Base-by-base conservation (phyloP, 139 green algal genomes). In the Limnomonas spitsbergensis region DNA sequence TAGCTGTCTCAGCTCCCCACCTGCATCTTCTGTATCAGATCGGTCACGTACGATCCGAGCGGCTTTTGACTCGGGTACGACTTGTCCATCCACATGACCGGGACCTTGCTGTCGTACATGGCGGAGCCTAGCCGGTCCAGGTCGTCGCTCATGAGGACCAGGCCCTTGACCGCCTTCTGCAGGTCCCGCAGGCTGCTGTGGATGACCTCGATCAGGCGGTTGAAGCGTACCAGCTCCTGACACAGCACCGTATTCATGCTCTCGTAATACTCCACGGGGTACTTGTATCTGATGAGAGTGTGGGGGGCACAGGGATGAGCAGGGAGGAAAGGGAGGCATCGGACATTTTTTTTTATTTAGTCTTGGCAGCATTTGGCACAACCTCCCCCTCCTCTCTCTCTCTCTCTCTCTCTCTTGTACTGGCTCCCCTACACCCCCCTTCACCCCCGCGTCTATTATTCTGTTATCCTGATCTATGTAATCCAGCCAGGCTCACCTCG, bases 191-290 rank as follows among this genome's bases (percentile, higher is more conserved):
- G 66, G 68, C 78, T 90, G 68, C 37, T 73, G 66, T 89, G 87
- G 40, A 94, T 84, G 37, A 90, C 86, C 52, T 83, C 42, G 27
- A 92, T 80, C 39, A 94, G 79, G 1, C 85, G 66, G 82, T 95
- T 95, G 84, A 92, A 95, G 54, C 91, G 88, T 74, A 94, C 89
- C 66, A 94, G 84, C 88, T 95, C 91, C 83, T 94, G 91, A 38
- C 78, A 88, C 74, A 95, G 81, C 81, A 95, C 91, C 29, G 89
- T 93, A 82, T 96, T 96, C 87, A 96, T 93, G 38, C 53, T 86
- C 81, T 95, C 89, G 56, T 92, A 82, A 81, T 96, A 95, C 42
- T 91, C 81, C 56, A 94, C 90, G 38, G 91, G 91, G 78, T 92
- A 95, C 83, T 84, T 89, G 82, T 78, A 84, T 29, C 69, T 53